Base-by-base conservation (phyloP, 768 basidiomycete species). In the Lactifluus subvellereus region DNA sequence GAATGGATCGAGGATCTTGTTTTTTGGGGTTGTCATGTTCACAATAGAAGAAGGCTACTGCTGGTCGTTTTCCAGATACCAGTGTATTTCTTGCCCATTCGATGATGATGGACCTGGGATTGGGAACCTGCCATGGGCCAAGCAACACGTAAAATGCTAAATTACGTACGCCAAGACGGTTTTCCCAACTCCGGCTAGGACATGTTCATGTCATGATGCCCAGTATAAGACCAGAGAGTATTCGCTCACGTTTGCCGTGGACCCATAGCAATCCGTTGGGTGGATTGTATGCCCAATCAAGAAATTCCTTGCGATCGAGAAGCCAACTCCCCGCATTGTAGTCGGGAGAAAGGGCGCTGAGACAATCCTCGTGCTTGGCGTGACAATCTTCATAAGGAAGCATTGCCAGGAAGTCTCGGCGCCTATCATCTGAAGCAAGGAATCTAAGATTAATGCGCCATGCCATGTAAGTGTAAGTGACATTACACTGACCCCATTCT, bases 321-420 rank as follows among this genome's bases (percentile, higher is more conserved):
- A 60, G 52, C 59, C 59, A 60, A 10, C 33, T 35, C n/a, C 52
- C 59, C 35, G 52, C 32, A 16, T 6, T 51, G 49, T 42, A 11
- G 32, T 43, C 38, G 6, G 20, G 37, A 13, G 49, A 40, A 30
- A 60, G 59, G 33, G 33, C 59, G 20, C 38, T 20, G n/a, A 51
- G 59, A 27, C 59, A 60, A 20, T 32, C 32, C 13, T 35, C 32
- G 8, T 60, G 59, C 22, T 60, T 60, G n/a, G 59, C 16, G 7
- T 60, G 42, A 20, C 59, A 60, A 32, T 60, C 59, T 13, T 51
- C 59, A 7, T 60, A 60, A n/a, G 59, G 49, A 20, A 52, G 50
- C 8, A 32, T 4, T 18, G 48, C 59, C 6, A 60, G 51, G 49
- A 60, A 38, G 30, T 60, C 59, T 20, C 35, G 37, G 22, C 35